Evolutionary conservation across 2,329 filamentous ascomycete species (phyloP), one percentile per base, ranked within the genome.

Genomic region (Phoma sp.): DNA sequence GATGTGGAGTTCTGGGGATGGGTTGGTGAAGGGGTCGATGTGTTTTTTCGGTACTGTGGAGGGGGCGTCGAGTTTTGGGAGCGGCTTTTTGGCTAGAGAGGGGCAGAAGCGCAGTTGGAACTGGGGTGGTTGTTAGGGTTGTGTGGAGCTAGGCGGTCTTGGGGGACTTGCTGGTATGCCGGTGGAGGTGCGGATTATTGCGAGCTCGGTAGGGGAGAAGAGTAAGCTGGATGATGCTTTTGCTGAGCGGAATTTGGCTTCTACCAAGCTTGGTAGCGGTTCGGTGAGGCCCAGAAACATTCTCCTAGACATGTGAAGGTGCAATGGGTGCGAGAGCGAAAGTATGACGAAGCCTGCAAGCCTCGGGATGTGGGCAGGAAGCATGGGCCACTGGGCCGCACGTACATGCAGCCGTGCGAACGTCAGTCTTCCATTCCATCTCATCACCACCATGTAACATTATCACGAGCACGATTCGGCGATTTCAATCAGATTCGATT

Each of bases 91-190:
- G 43, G 86, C 86, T 4, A 92, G 80, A 0, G 87, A 76, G 0
- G 88, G 88, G 8, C 88, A 88, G 78, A 85, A 91, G 46, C 88
- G 87, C 2, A 92, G 77, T 75, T 92, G 89, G 69, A 91, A 90
- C 88, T 90, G 43, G n/a, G 25, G 21, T 32, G 9, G 15, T 43
- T 4, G 57, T 71, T 38, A 70, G 64, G 6, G 45, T 21, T 19
- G 10, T 25, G 27, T 19, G 31, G 19, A 45, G 17, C 17, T 17
- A 17, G 17, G 17, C 17, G 17, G 17, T 17, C 60, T 31, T 31
- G 29, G 12, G 15, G 12, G 50, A 67, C 74, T 58, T 59, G 77
- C 76, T 49, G 75, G 75, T 57, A 77, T 64, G 51, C 71, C 70
- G 27, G 65, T 54, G 9, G 70, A 71, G 12, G 73, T 75, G 51